Conservation (phyloP, 108 stramenopile genomes). For the Skeletonema grethae region DNA sequence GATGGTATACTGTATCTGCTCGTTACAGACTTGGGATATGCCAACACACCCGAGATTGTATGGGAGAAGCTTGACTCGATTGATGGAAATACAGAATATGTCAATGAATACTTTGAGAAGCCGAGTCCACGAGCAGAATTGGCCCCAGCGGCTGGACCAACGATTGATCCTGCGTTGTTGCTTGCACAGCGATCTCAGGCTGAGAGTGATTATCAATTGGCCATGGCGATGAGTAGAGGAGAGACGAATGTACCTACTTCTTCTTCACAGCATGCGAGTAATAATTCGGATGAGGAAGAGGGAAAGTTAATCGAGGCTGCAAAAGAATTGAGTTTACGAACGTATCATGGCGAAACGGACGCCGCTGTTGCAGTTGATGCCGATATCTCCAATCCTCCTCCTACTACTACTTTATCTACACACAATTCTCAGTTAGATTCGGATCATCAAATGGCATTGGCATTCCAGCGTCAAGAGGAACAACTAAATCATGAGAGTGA, state of each 20-base stretch:
- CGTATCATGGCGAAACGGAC: constrained; percentile 38
- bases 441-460: constrained; percentile 13
- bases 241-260: constrained; percentile 7
- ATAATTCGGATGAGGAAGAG: constrained; percentile 46
- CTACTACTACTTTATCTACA: background rate
- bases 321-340: constrained; percentile 59
- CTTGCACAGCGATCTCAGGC: constrained; percentile 57
- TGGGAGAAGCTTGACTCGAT: constrained; percentile 93
- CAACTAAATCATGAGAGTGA: constrained; percentile 4
- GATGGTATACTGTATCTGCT: constrained; percentile 78
- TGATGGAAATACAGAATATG: constrained; percentile 87
- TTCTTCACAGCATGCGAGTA: background rate
- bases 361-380: background rate
- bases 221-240: constrained; percentile 57
- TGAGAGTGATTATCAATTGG: constrained; percentile 73
- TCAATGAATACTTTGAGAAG: constrained; percentile 52
- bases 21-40: constrained; percentile 94
- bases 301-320: constrained; percentile 63
- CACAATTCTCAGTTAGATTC: constrained; percentile 5
- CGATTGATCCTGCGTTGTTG: constrained; percentile 53
- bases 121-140: constrained; percentile 35
- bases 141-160: constrained; percentile 31
- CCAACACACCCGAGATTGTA: constrained; percentile 73
- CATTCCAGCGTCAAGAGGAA: constrained; percentile 4
- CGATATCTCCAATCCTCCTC: background rate